Base-by-base conservation (phyloP, 371 early-diverging fungal genomes). In the Syncephalastrum contaminatum region DNA sequence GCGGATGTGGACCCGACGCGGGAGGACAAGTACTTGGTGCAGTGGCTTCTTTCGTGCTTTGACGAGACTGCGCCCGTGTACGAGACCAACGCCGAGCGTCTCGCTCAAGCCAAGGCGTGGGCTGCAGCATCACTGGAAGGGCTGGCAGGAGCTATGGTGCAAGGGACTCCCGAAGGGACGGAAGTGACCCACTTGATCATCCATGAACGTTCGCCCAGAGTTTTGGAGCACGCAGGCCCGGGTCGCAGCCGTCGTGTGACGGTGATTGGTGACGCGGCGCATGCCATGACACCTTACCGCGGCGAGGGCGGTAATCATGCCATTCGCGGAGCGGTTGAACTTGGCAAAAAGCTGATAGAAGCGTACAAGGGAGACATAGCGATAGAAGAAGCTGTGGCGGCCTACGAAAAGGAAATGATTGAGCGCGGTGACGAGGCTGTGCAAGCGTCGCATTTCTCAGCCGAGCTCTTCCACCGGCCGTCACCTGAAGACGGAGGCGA, bases 221-320 rank as follows among this genome's bases (percentile, higher is more conserved):
- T 36, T 12, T 12, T 12, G 4, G 30, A 50, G 12, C 12, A 27
- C 8, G 24, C 36, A 13, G 25, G 14, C 13, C 24, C 18, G 27
- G 18, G 30, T 15, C 30, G 36, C 15, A 19, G 36, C 24, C 13
- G 15, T 4, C 53, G 51, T 1, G 59, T 69, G 15, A 42, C 53
- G 3, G 24, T 65, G 1, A 43, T 65, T 10, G 62, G 65, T 16
- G 65, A 69, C 52, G 69, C 65, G 3, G 51, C 51, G 1, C 65
- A 69, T 40, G 21, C 56, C 8, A 59, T 65, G 65, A 64, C 69
- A 4, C 25, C 45, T 21, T 64, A 40, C 24, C 47, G 57, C 7
- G 69, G 65, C 4, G 69, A 69, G 52, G 62, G 69, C 43, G 68
- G 58, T 13, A 72, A 72, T 39, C 74, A 73, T 59, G 74, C 70